Percentiles rank a stretch among this genome's conserved stretches.
Evolutionary conservation across 495 filamentous ascomycete species (phyloP).

Genomic region (Aspergillus saccharolyticus): DNA sequence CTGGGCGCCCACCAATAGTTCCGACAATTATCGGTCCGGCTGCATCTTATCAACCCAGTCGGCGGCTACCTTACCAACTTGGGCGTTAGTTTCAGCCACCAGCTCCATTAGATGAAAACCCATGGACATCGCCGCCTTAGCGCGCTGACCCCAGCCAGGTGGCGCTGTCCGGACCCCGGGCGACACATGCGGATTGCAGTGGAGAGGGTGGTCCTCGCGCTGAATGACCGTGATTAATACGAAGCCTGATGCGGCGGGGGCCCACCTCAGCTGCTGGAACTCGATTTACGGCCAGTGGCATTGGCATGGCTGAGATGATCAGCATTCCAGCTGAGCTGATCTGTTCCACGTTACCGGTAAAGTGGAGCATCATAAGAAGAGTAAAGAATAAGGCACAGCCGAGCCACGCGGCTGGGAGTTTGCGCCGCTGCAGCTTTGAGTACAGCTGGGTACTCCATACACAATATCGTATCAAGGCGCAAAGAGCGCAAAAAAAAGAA

Average conservation of each 20-base stretch:
- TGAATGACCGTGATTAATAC: not conserved
- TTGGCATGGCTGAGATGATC: not conserved
- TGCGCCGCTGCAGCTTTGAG: not conserved
- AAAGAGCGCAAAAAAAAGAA: conserved; percentile 1
- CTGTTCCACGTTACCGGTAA: not conserved
- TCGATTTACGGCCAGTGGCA: not conserved
- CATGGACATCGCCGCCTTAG: not conserved
- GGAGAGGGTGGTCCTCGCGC: not conserved
- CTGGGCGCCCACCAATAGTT: not conserved
- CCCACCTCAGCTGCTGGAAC: not conserved
- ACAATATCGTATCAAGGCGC: not conserved
- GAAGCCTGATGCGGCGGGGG: not conserved
- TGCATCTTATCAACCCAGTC: conserved; percentile 8
- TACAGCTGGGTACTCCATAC: not conserved
- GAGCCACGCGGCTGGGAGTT: not conserved
- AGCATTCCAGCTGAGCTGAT: not conserved
- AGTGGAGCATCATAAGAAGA: not conserved
- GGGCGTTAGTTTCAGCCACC: not conserved
- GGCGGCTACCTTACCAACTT: conserved; percentile 1
- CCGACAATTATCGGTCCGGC: not conserved
- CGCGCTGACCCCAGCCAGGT: conserved; percentile 2
- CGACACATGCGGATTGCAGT: not conserved
- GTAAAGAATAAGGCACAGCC: not conserved
- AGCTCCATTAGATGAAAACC: not conserved
- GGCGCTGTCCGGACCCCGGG: not conserved